Evolutionary conservation across 805 yeast genomes (phyloP).

Genomic region (Ogataea angusta): DNA sequence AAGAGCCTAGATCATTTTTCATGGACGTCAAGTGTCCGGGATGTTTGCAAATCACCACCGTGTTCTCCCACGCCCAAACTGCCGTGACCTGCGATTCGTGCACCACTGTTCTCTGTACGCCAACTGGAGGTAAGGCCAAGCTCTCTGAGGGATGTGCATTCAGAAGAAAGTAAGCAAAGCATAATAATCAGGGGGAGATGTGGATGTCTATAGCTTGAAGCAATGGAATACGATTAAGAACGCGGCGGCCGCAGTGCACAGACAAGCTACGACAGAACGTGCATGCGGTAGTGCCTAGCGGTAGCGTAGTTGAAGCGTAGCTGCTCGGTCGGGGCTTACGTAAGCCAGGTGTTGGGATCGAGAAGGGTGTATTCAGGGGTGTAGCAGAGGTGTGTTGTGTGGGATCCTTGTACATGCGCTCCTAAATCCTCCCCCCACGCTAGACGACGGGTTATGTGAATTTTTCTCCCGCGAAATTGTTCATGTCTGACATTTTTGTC

Average conservation of each 20-base stretch:
- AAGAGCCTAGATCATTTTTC: constrained; percentile 97
- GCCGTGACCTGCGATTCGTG: constrained; percentile 99
- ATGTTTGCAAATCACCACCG: constrained; percentile 98
- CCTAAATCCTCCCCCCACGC: too few relatives aligned
- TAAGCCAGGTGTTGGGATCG: too few relatives aligned
- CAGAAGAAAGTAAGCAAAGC: constrained; percentile 84
- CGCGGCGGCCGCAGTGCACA: too few relatives aligned
- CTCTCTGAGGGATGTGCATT: constrained; percentile 99
- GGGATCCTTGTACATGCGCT: too few relatives aligned
- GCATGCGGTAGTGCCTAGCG: not conserved
- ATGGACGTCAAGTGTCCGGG: constrained; percentile 99
- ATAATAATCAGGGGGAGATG: constrained; percentile 9
- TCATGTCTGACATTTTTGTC: not conserved
- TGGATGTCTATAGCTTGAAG: constrained; percentile 11
- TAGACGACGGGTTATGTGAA: too few relatives aligned
- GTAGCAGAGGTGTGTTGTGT: too few relatives aligned
- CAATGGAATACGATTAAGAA: constrained; percentile 8
- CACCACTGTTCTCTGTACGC: constrained; percentile 97
- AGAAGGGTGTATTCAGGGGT: too few relatives aligned
- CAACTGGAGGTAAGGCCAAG: constrained; percentile 99
- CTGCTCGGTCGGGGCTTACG: too few relatives aligned
- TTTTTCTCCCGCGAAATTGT: too few relatives aligned
- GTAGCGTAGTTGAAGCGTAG: too few relatives aligned
- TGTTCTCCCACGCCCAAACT: constrained; percentile 99
- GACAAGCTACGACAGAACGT: not conserved